Percentiles rank a stretch among this genome's conserved stretches.
These are phyloP conservation scores for Scheffersomyces coipomensis DNA, from an alignment of 805 yeast genomes.

Conservation along the genomic window DNA sequence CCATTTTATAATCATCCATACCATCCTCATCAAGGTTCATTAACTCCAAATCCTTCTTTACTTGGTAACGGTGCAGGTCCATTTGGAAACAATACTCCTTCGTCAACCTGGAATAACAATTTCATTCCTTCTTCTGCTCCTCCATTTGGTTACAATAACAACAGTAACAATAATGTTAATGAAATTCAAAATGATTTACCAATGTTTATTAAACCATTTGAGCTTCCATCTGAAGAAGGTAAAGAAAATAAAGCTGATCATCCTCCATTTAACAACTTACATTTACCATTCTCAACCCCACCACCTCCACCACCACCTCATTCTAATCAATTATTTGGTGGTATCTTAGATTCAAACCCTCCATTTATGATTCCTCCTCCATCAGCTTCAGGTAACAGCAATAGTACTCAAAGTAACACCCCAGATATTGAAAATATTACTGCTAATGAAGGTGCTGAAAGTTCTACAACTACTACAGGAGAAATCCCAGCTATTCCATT, in stretches of 20 bases:
- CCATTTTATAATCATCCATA: constrained; percentile 2
- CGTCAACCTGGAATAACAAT: constrained; percentile 32
- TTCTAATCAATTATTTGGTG: constrained; percentile 14
- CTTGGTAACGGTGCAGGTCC: constrained; percentile 5
- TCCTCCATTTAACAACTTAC: constrained; percentile 7
- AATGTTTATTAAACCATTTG: constrained; percentile 13
- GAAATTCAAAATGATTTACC: constrained; percentile 2
- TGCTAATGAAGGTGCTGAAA: neutral
- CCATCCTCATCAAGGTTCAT: constrained; percentile 18
- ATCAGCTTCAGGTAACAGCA: neutral
- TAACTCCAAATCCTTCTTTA: constrained; percentile 17
- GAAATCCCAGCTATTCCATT: neutral
- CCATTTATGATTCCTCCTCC: constrained; percentile 6
- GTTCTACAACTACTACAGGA: neutral
- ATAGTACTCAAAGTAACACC: neutral
- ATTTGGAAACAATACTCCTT: constrained; percentile 23
- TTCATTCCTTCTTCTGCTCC: constrained; percentile 38
- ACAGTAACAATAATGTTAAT: neutral
- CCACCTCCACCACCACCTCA: constrained; percentile 15
- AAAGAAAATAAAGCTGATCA: neutral
- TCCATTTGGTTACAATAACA: constrained; percentile 22
- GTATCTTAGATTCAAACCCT: constrained; percentile 15
- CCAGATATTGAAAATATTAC: neutral
- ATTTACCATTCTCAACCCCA: constrained; percentile 22
- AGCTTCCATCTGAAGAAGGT: constrained; percentile 12